Conservation (phyloP, 2,329 filamentous ascomycete species). For the Nemania serpens region DNA sequence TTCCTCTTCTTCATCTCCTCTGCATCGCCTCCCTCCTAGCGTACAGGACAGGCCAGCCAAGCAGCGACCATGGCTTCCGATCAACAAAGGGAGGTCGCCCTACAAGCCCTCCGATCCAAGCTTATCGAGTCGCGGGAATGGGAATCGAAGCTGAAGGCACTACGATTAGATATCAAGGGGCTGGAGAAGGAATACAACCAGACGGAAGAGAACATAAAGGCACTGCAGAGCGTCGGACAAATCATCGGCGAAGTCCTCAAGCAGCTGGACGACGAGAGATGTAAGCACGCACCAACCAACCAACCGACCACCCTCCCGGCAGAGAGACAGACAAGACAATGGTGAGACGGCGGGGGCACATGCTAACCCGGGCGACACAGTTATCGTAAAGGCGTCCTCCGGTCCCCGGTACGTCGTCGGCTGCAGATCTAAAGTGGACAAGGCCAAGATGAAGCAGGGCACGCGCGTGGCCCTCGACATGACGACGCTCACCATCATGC, state of each 20-base stretch:
- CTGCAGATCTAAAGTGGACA: slow-evolving; percentile 98
- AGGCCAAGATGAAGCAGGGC: slow-evolving; percentile 95
- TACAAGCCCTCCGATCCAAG: slow-evolving; percentile 78
- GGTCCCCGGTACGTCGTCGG: slow-evolving; percentile 97
- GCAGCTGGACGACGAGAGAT: slow-evolving; percentile 98
- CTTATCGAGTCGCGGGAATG: slow-evolving; percentile 95
- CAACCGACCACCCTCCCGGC: no score
- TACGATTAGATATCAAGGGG: slow-evolving; percentile 95
- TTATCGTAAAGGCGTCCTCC: slow-evolving; percentile 98
- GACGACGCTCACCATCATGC: slow-evolving; percentile 99
- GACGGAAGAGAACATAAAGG: slow-evolving; percentile 99
- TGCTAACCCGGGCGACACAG: slow-evolving; percentile 50
- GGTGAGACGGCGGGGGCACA: not conserved
- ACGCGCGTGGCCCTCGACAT: slow-evolving; percentile 97
- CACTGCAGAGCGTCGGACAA: slow-evolving; percentile 96
- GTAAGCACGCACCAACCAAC: slow-evolving; percentile 58
- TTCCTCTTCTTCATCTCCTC: no score
- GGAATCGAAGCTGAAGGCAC: slow-evolving; percentile 94
- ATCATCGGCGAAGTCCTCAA: slow-evolving; percentile 99
- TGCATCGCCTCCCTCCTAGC: no score
- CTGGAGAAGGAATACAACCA: slow-evolving; percentile 94
- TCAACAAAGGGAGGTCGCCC: slow-evolving; percentile 68
- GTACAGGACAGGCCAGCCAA: slow-evolving; percentile 23
- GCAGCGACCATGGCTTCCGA: slow-evolving; percentile 55
- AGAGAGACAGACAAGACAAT: no score